Conservation (phyloP, 2,329 filamentous ascomycete species). For the Talaromyces amestolkiae region DNA sequence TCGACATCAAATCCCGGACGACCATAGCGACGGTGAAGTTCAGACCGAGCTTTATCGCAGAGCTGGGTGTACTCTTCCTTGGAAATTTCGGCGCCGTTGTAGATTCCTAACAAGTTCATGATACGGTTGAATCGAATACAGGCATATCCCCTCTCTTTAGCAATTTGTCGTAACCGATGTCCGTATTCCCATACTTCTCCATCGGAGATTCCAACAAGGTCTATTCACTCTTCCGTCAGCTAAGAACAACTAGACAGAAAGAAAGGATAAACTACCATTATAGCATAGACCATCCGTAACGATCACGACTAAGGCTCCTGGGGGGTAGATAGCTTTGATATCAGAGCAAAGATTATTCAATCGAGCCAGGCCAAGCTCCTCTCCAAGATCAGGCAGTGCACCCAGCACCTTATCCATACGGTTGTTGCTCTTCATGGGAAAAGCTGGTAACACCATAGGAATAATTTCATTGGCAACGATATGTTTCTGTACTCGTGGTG, state of each 20-base stretch:
- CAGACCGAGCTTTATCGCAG: conserved; percentile 23
- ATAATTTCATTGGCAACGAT: conserved; percentile 24
- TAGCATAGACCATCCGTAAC: conserved; percentile 47
- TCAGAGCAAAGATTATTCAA: conserved; percentile 42
- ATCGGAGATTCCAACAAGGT: conserved; percentile 44
- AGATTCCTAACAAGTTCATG: conserved; percentile 34
- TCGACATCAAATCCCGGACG: conserved; percentile 11
- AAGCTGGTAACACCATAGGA: conserved; percentile 33
- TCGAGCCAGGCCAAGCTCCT: conserved; percentile 42
- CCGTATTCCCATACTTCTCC: conserved; percentile 44
- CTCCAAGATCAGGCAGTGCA: conserved; percentile 42
- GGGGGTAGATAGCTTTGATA: conserved; percentile 40
- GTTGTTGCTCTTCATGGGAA: conserved; percentile 33
- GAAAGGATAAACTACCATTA: conserved; percentile 25
- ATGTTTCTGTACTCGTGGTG: conserved; percentile 7
- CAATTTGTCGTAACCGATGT: conserved; percentile 37
- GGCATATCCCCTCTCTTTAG: conserved; percentile 30
- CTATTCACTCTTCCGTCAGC: conserved; percentile 21
- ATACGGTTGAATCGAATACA: conserved; percentile 40
- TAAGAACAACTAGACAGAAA: background rate
- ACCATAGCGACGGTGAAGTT: conserved; percentile 15
- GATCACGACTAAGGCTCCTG: conserved; percentile 43
- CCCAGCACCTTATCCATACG: conserved; percentile 35
- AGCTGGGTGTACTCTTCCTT: conserved; percentile 28
- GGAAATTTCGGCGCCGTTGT: conserved; percentile 26